Evolutionary conservation across 768 basidiomycete genomes (phyloP).

Genomic region (Suillus plorans): DNA sequence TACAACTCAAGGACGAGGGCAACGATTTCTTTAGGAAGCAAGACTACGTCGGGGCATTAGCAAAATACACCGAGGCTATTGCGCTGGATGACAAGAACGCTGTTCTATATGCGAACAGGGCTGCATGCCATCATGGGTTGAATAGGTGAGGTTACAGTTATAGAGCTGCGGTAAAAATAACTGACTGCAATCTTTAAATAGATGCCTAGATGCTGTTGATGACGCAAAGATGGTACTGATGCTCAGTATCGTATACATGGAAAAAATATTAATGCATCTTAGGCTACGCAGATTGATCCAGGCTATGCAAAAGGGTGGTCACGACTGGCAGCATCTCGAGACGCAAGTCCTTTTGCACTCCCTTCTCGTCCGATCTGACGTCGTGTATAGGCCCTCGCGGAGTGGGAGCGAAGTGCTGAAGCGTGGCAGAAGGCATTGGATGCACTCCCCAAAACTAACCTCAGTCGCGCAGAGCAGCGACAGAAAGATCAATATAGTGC

Average conservation of each 20-base stretch:
- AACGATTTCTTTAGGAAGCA: conserved; percentile 38
- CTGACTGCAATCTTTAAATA: background rate
- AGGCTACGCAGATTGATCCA: conserved; percentile 42
- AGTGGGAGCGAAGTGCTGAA: conserved; percentile 11
- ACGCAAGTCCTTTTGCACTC: conserved; percentile 16
- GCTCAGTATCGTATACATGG: too few relatives aligned
- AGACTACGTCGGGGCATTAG: conserved; percentile 34
- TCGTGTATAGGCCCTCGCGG: conserved; percentile 10
- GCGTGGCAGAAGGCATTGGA: conserved; percentile 30
- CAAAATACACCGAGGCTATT: conserved; percentile 45
- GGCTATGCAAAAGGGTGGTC: conserved; percentile 43
- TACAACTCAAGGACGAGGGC: conserved; percentile 38
- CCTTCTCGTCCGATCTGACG: background rate
- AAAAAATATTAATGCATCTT: background rate
- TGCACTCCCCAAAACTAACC: conserved; percentile 28
- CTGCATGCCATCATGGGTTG: conserved; percentile 37
- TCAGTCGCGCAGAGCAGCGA: conserved; percentile 29
- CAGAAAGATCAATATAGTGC: conserved; percentile 37
- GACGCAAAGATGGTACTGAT: conserved; percentile 5
- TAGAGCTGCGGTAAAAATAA: background rate
- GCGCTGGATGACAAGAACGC: conserved; percentile 37
- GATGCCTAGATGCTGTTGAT: conserved; percentile 1
- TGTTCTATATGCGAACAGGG: conserved; percentile 44
- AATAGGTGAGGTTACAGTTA: conserved; percentile 27
- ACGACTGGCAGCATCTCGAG: conserved; percentile 35